phyloP scores from a whole-genome alignment of 768 basidiomycete species.

The Mycena filopes region DNA sequence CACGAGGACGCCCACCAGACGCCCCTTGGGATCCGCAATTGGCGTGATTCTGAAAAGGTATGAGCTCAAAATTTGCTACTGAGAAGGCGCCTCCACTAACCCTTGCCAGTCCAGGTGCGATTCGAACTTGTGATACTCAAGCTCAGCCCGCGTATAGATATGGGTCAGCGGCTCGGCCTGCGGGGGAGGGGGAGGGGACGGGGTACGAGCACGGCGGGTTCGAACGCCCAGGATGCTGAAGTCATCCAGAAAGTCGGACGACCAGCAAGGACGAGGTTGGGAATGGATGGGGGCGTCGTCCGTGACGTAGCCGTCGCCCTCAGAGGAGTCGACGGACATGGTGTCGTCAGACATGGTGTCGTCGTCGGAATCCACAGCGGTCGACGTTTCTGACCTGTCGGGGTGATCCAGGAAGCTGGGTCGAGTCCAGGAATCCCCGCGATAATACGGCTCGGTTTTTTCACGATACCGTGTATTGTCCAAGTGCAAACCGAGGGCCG shows the following conservation, averaged over 20 bases:
- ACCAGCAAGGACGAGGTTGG: background rate
- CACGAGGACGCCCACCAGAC: background rate
- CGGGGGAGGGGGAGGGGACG: background rate
- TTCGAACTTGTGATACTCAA: background rate
- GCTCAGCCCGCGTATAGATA: background rate
- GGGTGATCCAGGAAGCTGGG: background rate
- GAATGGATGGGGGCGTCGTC: background rate
- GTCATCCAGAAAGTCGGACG: background rate
- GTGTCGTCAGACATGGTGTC: background rate
- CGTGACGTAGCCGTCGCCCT: background rate
- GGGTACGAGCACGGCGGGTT: background rate
- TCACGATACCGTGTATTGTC: background rate
- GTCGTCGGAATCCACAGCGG: background rate
- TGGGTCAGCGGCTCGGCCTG: background rate
- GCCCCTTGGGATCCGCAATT: background rate
- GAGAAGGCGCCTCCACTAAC: background rate
- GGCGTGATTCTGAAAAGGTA: no score
- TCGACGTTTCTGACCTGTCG: background rate
- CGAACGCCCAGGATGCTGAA: background rate
- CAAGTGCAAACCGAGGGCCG: background rate
- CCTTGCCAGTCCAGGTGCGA: background rate
- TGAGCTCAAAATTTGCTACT: no score
- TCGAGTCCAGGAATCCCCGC: background rate
- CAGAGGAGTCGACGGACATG: background rate
- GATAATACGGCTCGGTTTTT: background rate